Conservation (phyloP, 1,284 basidiomycete species). For the Trichosporon coremiiforme region DNA sequence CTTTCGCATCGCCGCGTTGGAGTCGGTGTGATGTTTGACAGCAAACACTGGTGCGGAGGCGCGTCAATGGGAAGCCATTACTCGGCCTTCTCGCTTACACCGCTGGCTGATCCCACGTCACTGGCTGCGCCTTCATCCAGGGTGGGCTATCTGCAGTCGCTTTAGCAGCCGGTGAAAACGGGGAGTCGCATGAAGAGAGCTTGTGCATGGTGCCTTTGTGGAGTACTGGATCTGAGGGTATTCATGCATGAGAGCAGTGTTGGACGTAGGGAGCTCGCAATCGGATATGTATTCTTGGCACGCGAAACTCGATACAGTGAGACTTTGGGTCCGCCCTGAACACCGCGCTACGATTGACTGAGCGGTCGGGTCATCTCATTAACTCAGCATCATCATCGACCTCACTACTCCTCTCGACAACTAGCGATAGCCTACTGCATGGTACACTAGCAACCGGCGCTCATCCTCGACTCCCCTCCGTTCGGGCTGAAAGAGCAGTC, state of each 20-base stretch:
- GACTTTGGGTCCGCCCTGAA: constrained; percentile 18
- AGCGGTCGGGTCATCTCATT: constrained; percentile 1
- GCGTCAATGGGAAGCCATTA: neutral
- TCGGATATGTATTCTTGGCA: constrained; percentile 14
- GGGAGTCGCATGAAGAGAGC: neutral
- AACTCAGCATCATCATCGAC: constrained; percentile 18
- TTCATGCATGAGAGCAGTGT: neutral
- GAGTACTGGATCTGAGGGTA: neutral
- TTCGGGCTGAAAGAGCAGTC: neutral
- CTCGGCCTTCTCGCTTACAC: constrained; percentile 6
- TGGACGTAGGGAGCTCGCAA: neutral
- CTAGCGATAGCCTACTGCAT: constrained; percentile 1
- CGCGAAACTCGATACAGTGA: constrained; percentile 7
- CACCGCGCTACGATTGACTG: neutral
- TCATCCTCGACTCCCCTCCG: neutral
- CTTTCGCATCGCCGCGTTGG: neutral
- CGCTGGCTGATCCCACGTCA: neutral
- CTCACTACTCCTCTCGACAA: neutral
- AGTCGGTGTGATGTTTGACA: neutral
- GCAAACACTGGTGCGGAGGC: neutral
- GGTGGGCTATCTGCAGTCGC: neutral
- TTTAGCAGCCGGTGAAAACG: neutral
- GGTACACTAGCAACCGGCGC: neutral
- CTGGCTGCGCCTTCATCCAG: neutral
- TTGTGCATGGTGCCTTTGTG: neutral